These are phyloP conservation scores for Fraxinus angustifolia DNA, from an alignment of 305 asterid genomes.

Conservation along the genomic window DNA sequence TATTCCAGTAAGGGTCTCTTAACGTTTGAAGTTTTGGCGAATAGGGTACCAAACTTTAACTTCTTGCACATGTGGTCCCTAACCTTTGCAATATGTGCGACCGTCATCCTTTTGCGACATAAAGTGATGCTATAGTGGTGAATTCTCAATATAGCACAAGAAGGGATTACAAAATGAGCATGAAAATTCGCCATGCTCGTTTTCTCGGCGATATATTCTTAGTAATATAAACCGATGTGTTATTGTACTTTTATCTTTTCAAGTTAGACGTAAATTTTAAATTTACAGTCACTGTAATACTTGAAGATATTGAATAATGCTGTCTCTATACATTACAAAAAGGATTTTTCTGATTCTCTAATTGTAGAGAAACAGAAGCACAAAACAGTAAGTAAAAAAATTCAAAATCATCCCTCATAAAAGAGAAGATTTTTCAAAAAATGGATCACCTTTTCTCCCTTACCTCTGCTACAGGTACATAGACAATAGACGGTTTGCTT, in stretches of 20 bases:
- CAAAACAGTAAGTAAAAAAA: background rate
- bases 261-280: background rate
- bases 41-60: background rate
- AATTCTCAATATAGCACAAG: background rate
- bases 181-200: background rate
- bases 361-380: slow-evolving; percentile 33
- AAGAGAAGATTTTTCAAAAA: background rate
- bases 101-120: background rate
- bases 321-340: slow-evolving; percentile 19
- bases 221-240: background rate
- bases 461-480: slow-evolving; percentile 74
- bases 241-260: background rate
- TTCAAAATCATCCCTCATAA: slow-evolving; percentile 16
- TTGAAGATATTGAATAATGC: slow-evolving; percentile 9
- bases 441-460: slow-evolving; percentile 55
- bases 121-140: background rate
- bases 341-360: slow-evolving; percentile 27
- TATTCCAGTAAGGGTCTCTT: background rate
- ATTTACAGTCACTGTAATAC: slow-evolving; percentile 25
- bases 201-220: background rate
- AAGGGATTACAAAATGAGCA: background rate
- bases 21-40: background rate
- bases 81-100: background rate
- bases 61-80: background rate
- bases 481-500: slow-evolving; percentile 38